phyloP scores from a whole-genome alignment of 208 protist genomes.

The Porcisia hertigi region DNA sequence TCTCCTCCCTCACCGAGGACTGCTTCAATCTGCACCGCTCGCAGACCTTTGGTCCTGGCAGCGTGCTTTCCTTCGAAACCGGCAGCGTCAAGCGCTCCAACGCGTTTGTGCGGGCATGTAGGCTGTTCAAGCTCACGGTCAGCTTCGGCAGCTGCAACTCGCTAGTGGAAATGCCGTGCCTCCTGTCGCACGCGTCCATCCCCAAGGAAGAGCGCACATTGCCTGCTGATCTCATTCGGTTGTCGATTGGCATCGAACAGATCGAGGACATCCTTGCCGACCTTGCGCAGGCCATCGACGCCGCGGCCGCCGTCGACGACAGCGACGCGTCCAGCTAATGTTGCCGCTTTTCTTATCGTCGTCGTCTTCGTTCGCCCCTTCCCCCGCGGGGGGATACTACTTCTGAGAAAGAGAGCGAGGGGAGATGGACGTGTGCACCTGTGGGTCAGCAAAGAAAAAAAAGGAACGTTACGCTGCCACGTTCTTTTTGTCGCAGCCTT shows the following conservation, averaged over 20 bases:
- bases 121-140: constrained; percentile 93
- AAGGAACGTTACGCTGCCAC: neutral
- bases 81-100: constrained; percentile 58
- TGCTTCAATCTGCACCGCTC: constrained; percentile 75
- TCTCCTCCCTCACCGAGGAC: constrained; percentile 68
- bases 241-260: constrained; percentile 95
- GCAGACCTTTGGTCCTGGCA: constrained; percentile 62
- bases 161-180: constrained; percentile 90
- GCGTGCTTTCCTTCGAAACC: constrained; percentile 78
- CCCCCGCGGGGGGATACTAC: neutral
- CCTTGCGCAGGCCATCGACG: constrained; percentile 77
- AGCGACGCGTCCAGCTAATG: constrained; percentile 15
- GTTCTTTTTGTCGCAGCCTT: neutral
- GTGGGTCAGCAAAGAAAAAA: neutral
- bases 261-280: constrained; percentile 91
- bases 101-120: constrained; percentile 79
- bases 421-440: neutral
- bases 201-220: constrained; percentile 87
- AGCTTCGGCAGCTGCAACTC: constrained; percentile 95
- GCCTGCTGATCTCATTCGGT: constrained; percentile 86
- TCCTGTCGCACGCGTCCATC: constrained; percentile 96
- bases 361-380: neutral
- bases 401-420: neutral
- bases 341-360: neutral
- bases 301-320: constrained; percentile 32